A percentile compares a stretch with the other conserved stretches of the same genome.
phyloP scores from a whole-genome alignment of 371 early-diverging fungal species.

The Batkoa obscura region DNA sequence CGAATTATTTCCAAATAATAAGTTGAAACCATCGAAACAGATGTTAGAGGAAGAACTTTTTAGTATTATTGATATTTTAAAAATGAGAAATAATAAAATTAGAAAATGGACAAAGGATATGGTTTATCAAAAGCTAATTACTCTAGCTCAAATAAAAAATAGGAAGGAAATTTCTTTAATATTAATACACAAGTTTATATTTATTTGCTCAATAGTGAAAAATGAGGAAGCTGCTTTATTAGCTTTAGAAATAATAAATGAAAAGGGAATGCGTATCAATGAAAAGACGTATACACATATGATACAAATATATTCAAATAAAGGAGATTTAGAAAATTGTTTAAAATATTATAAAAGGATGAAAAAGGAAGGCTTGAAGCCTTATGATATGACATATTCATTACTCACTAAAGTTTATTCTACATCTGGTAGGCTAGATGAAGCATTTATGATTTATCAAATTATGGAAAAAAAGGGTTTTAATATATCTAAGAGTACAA shows the following conservation, averaged over 20 bases:
- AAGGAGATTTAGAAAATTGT: slow-evolving; percentile 33
- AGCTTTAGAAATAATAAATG: slow-evolving; percentile 8
- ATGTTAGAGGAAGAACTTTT: too few species aligned
- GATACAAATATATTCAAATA: slow-evolving; percentile 59
- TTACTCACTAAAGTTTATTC: slow-evolving; percentile 54
- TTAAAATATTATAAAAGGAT: slow-evolving; percentile 30
- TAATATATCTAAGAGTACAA: slow-evolving; percentile 18
- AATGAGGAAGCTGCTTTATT: background rate
- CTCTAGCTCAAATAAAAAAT: background rate
- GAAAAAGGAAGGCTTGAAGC: slow-evolving; percentile 19
- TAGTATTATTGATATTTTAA: too few species aligned
- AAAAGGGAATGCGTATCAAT: slow-evolving; percentile 38
- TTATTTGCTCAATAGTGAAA: background rate
- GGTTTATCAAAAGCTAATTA: background rate
- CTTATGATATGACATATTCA: slow-evolving; percentile 41
- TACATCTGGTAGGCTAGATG: slow-evolving; percentile 26
- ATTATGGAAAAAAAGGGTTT: slow-evolving; percentile 38
- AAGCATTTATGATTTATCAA: slow-evolving; percentile 53
- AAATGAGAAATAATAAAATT: background rate
- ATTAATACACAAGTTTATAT: background rate
- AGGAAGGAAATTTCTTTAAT: background rate
- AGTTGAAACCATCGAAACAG: slow-evolving; percentile 15
- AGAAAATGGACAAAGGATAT: background rate
- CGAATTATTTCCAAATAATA: background rate
- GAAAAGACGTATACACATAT: slow-evolving; percentile 47